phyloP scores from a whole-genome alignment of 2,329 filamentous ascomycete species.

The Hypoxylon sp. region DNA sequence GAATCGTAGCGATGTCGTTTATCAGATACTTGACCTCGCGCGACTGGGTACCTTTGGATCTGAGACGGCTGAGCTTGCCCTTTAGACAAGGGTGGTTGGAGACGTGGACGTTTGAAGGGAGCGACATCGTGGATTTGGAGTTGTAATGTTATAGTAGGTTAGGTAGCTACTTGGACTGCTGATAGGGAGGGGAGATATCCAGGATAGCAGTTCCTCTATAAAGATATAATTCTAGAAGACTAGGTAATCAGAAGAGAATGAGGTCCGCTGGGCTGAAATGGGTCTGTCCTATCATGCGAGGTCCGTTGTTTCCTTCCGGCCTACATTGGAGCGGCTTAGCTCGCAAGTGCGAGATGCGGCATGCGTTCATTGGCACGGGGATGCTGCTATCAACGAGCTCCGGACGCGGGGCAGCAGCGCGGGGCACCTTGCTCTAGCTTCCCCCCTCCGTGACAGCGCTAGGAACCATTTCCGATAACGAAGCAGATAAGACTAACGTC shows the following conservation, averaged over 20 bases:
- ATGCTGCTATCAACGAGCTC: constrained; percentile 18
- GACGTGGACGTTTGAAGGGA: constrained; percentile 77
- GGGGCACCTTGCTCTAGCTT: no score
- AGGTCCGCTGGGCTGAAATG: not conserved
- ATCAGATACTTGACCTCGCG: constrained; percentile 85
- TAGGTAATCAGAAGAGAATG: not conserved
- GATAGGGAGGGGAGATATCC: not conserved
- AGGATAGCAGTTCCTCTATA: not conserved
- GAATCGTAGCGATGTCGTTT: constrained; percentile 85
- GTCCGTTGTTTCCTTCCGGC: constrained; percentile 9
- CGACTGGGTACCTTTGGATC: constrained; percentile 76
- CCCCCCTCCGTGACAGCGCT: constrained; percentile 19
- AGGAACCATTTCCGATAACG: constrained; percentile 6
- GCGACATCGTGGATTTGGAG: constrained; percentile 47
- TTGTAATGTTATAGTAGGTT: not conserved
- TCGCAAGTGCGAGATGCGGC: constrained; percentile 24
- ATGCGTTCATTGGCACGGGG: constrained; percentile 31
- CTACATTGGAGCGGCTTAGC: constrained; percentile 17
- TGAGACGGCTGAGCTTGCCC: constrained; percentile 90
- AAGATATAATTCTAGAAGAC: not conserved
- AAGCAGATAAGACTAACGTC: constrained; percentile 11
- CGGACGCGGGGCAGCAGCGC: constrained; percentile 24
- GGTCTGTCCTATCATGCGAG: constrained; percentile 6
- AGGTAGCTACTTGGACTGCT: not conserved
- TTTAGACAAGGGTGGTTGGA: constrained; percentile 87